A percentile compares a stretch with the other conserved stretches of the same genome.
Conservation (phyloP, 1,284 basidiomycete genomes). For the Sphagnurus paluster region DNA sequence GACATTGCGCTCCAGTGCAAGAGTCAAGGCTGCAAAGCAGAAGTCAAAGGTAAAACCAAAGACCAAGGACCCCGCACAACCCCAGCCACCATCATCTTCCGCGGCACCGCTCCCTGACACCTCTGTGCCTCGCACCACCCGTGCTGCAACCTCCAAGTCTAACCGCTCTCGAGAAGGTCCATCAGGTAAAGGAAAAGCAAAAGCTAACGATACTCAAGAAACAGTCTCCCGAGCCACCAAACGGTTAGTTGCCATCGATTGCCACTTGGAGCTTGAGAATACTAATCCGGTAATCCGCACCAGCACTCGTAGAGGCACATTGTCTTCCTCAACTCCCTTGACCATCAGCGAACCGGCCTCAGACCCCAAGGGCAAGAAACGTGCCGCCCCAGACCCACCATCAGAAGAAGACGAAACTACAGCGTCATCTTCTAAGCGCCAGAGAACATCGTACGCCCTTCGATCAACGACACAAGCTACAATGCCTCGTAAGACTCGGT, state of each 20-base stretch:
- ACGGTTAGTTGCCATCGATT: conserved; percentile 49
- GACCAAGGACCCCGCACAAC: conserved; percentile 36
- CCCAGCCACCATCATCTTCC: conserved; percentile 31
- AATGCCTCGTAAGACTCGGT: conserved; percentile 79
- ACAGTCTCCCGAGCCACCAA: conserved; percentile 45
- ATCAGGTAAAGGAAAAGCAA: conserved; percentile 63
- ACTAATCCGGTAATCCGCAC: conserved; percentile 14
- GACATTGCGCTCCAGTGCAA: conserved; percentile 68
- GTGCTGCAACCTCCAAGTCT: conserved; percentile 40
- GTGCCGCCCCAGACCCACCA: conserved; percentile 66
- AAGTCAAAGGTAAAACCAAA: conserved; percentile 47
- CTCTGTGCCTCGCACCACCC: conserved; percentile 38
- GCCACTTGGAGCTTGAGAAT: conserved; percentile 5
- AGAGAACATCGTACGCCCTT: conserved; percentile 62
- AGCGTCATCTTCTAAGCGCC: conserved; percentile 57
- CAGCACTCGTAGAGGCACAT: conserved; percentile 60
- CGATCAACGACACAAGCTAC: conserved; percentile 55
- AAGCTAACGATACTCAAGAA: conserved; percentile 62
- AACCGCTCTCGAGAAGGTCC: conserved; percentile 56
- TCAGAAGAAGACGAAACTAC: conserved; percentile 61
- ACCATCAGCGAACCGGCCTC: conserved; percentile 73
- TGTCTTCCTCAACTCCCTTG: conserved; percentile 47
- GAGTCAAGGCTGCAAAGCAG: conserved; percentile 75
- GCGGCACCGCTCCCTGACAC: conserved; percentile 36
- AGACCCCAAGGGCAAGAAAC: conserved; percentile 84